Base-by-base conservation (phyloP, 805 yeast genomes). In the Yamadazyma ubonensis region DNA sequence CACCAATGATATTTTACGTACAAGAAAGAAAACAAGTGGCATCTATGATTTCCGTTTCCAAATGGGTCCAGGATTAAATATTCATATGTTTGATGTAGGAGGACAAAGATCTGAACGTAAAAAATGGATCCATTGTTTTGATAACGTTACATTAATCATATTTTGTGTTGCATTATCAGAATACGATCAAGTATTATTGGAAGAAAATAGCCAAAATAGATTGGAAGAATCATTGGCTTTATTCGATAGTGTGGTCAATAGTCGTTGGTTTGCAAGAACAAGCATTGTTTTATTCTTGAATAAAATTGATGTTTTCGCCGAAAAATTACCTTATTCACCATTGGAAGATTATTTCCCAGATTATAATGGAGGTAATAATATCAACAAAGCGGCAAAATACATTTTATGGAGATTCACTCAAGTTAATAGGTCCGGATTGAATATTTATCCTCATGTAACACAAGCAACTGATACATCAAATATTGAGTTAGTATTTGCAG, bases 41-140 rank as follows among this genome's bases (percentile, higher is more conserved):
- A 86, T 90, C 16, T 86, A 82, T 52, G 96, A 89, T 58, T 81
- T 87, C 43, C 72, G 76, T 42, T 86, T 90, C 53, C 80, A 79
- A 44, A 75, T 89, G 78, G 88, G 85, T n/a, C 46, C 52, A 22
- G 70, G 70, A 5, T 52, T 68, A 16, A 64, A 61, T 37, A 62
- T 69, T 26, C 75, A 70, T 51, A 69, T 70, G 75, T 70, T 55
- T 55, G 97, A 90, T 60, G 96, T 90, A 34, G 97, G 97, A 47
- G 97, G 97, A 1, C 99, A 93, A 63, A 73, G 99, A 53, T 81
- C 95, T 3, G 99, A 93, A 67, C 80, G 99, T 39, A 86, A 86
- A 55, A 91, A 93, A 62, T 93, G 99, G 99, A 89, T 93, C 46
- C 95, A 93, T 63, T 87, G 96, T 57, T 93, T 93, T 54, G 96